These are phyloP conservation scores for Diplotaxis tenuifolia DNA, from an alignment of 345 rosid genomes.

Conservation along the genomic window DNA sequence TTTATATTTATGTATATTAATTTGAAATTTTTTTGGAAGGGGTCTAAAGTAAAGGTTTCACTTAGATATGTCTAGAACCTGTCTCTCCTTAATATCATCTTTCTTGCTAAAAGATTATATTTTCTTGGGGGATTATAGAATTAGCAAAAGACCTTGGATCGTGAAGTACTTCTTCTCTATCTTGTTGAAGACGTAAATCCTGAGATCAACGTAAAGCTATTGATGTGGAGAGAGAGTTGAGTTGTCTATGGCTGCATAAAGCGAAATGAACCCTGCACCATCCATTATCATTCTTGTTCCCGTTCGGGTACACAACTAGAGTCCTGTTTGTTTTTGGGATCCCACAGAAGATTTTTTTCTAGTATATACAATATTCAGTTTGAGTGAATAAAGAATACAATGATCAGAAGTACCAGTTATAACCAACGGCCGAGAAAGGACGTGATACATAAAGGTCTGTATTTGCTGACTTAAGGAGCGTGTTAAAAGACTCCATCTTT, in stretches of 20 bases:
- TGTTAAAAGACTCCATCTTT: slow-evolving; percentile 19
- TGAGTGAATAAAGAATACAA: no score
- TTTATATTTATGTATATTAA: no score
- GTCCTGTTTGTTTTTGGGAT: not conserved
- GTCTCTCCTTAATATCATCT: no score
- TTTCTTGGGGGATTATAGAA: no score
- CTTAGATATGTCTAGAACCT: no score
- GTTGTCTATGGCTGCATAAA: slow-evolving; percentile 24
- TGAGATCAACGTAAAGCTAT: slow-evolving; percentile 22
- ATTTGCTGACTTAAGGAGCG: not conserved
- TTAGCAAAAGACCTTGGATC: slow-evolving; percentile 19
- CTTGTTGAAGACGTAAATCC: slow-evolving; percentile 30
- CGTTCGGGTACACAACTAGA: slow-evolving; percentile 23
- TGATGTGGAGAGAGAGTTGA: not conserved
- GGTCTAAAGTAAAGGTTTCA: no score
- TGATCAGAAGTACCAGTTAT: not conserved
- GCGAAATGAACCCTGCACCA: slow-evolving; percentile 26
- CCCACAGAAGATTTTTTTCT: no score
- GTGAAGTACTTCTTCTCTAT: slow-evolving; percentile 26
- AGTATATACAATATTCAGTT: not conserved
- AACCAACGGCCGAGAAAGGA: not conserved
- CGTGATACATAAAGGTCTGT: not conserved
- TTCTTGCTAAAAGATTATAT: no score
- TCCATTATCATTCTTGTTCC: slow-evolving; percentile 14
- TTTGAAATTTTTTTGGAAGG: no score